Conservation (phyloP, 495 filamentous ascomycete species). For the Haplographium delicatum region DNA sequence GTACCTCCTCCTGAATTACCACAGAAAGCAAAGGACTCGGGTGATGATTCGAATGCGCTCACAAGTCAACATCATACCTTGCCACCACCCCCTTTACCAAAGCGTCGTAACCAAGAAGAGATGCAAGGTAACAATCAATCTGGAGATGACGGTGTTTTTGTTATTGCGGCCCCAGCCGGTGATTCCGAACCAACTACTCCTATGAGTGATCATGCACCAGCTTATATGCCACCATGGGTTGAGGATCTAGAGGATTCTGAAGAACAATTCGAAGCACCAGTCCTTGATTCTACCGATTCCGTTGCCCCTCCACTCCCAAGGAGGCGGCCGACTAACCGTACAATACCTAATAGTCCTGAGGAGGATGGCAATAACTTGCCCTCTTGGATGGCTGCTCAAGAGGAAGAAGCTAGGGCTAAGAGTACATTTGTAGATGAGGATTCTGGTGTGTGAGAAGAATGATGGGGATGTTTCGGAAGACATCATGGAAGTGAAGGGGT, state of each 20-base stretch:
- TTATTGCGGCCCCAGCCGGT: slow-evolving; percentile 52
- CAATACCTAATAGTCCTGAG: slow-evolving; percentile 24
- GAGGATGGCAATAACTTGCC: slow-evolving; percentile 24
- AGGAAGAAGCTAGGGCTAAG: slow-evolving; percentile 30
- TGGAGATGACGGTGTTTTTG: slow-evolving; percentile 47
- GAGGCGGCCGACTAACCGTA: slow-evolving; percentile 17
- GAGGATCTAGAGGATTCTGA: slow-evolving; percentile 30
- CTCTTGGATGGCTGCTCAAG: slow-evolving; percentile 29
- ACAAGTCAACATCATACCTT: slow-evolving; percentile 23
- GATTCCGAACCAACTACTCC: slow-evolving; percentile 55
- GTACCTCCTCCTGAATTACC: slow-evolving; percentile 37
- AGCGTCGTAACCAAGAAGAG: slow-evolving; percentile 24
- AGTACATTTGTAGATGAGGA: slow-evolving; percentile 29
- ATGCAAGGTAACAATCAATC: slow-evolving; percentile 16
- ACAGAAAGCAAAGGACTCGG: slow-evolving; percentile 19
- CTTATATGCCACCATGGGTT: slow-evolving; percentile 38
- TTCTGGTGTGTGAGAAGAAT: slow-evolving; percentile 12
- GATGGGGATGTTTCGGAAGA: too few species aligned
- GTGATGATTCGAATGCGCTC: slow-evolving; percentile 17
- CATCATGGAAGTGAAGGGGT: too few species aligned
- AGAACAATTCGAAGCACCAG: neutral
- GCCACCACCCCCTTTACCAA: slow-evolving; percentile 36
- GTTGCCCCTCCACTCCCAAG: slow-evolving; percentile 15
- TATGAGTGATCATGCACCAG: slow-evolving; percentile 16
- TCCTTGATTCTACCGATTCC: neutral